A percentile compares a stretch with the other conserved stretches of the same genome.
These are phyloP conservation scores for Leucosporidium creatinivorum DNA, from an alignment of 768 basidiomycete genomes.

Conservation along the genomic window DNA sequence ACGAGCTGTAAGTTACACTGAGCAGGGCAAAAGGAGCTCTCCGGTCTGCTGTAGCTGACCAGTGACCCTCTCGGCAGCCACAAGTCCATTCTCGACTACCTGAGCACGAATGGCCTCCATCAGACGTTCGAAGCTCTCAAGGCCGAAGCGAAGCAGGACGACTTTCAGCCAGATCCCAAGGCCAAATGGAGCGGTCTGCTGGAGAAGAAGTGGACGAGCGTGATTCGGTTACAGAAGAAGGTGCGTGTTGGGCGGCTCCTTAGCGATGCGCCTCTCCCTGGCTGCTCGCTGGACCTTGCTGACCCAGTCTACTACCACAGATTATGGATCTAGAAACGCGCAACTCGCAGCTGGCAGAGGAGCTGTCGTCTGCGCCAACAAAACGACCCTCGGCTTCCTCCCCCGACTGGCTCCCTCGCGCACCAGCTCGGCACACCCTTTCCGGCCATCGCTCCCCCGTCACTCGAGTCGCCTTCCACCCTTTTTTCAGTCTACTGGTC, in stretches of 20 bases:
- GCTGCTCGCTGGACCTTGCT: neutral
- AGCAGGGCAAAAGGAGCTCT: neutral
- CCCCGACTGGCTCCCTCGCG: conserved; percentile 77
- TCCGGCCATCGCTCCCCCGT: conserved; percentile 71
- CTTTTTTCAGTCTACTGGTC: conserved; percentile 70
- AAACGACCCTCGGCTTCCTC: conserved; percentile 47
- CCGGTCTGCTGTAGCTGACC: too few species aligned
- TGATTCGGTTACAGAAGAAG: conserved; percentile 93
- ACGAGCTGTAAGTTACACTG: conserved; percentile 22
- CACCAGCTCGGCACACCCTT: conserved; percentile 67
- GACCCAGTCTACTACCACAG: conserved; percentile 44
- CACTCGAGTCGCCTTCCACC: conserved; percentile 76
- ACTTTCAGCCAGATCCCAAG: conserved; percentile 75
- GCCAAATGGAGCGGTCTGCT: conserved; percentile 76
- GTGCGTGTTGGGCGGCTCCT: conserved; percentile 42
- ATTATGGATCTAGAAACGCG: conserved; percentile 91
- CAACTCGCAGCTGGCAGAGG: conserved; percentile 66
- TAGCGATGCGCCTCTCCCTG: too few species aligned
- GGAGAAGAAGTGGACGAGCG: conserved; percentile 97
- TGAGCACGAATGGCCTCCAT: conserved; percentile 37
- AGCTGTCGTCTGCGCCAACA: conserved; percentile 52
- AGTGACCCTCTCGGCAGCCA: conserved; percentile 32
- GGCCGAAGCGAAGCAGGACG: conserved; percentile 39
- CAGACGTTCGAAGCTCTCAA: conserved; percentile 35
- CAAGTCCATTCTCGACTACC: conserved; percentile 44